Evolutionary conservation across 164 flowering plant species (phyloP).

Genomic region (Magnolia sinica): DNA sequence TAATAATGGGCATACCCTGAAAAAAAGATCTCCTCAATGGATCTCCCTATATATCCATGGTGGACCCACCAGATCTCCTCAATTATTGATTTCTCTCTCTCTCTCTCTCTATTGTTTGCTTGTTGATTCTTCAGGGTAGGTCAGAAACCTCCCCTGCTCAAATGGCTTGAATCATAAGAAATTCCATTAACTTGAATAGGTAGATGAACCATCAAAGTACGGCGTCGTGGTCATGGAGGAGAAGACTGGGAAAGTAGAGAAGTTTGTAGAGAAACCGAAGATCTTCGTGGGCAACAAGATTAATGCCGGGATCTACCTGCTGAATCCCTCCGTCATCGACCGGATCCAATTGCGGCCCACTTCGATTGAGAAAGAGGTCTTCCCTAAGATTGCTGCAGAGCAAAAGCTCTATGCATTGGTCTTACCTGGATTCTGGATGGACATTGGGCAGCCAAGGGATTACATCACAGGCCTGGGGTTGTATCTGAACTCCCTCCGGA

Average conservation of each 20-base stretch:
- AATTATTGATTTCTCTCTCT: too few relatives aligned
- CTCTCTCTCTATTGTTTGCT: background rate
- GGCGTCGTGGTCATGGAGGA: constrained; percentile 96
- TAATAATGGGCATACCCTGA: too few relatives aligned
- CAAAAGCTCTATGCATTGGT: constrained; percentile 88
- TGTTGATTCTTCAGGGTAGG: background rate
- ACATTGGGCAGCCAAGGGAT: constrained; percentile 95
- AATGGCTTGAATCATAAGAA: too few relatives aligned
- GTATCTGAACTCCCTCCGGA: constrained; percentile 76
- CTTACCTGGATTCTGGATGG: constrained; percentile 99
- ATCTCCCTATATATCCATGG: background rate
- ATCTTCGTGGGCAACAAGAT: constrained; percentile 95
- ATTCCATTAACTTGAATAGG: constrained; percentile 38
- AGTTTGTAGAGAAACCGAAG: constrained; percentile 92
- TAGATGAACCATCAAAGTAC: constrained; percentile 96
- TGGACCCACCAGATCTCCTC: background rate
- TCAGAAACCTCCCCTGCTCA: background rate
- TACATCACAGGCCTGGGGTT: constrained; percentile 90
- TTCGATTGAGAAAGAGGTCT: constrained; percentile 91
- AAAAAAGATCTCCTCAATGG: too few relatives aligned
- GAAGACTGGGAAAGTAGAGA: constrained; percentile 77
- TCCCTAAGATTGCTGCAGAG: constrained; percentile 87
- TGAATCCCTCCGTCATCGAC: constrained; percentile 93
- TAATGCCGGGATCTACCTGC: constrained; percentile 93
- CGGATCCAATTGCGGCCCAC: constrained; percentile 81